Conservation (phyloP, 1,139 yeast species). For the Scheffersomyces cryptocercus region DNA sequence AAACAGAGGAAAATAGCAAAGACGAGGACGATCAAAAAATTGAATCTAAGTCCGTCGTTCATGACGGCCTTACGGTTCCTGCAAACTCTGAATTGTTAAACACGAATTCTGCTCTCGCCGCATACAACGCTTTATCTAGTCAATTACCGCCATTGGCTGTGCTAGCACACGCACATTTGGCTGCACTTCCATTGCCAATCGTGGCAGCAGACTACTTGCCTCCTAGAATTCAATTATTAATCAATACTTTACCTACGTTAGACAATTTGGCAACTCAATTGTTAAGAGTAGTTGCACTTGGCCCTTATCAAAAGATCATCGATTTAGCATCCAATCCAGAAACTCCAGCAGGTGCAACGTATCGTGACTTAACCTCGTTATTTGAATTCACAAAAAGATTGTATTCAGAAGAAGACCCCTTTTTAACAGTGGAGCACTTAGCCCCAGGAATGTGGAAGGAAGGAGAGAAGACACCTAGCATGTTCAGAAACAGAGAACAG, state of each 20-base stretch:
- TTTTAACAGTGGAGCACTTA: constrained; percentile 59
- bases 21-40: constrained; percentile 16
- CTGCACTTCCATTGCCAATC: constrained; percentile 58
- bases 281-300: constrained; percentile 63
- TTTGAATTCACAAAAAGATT: constrained; percentile 72
- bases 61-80: constrained; percentile 32
- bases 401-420: constrained; percentile 68
- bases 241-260: constrained; percentile 68
- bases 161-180: constrained; percentile 53
- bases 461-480: constrained; percentile 57
- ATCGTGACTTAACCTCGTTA: constrained; percentile 66
- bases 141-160: constrained; percentile 41
- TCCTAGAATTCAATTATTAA: constrained; percentile 58
- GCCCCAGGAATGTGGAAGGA: constrained; percentile 70
- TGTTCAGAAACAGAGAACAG: constrained; percentile 62
- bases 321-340: constrained; percentile 74
- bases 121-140: constrained; percentile 43
- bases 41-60: constrained; percentile 13
- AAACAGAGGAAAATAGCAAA: constrained; percentile 1
- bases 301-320: constrained; percentile 73
- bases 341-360: constrained; percentile 72
- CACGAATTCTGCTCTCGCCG: constrained; percentile 44
- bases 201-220: constrained; percentile 59
- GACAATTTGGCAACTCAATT: constrained; percentile 78
- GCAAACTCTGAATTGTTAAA: constrained; percentile 44